Base-by-base conservation (phyloP, 192 early-diverging fungal genomes). In the Spinellus fusiger region DNA sequence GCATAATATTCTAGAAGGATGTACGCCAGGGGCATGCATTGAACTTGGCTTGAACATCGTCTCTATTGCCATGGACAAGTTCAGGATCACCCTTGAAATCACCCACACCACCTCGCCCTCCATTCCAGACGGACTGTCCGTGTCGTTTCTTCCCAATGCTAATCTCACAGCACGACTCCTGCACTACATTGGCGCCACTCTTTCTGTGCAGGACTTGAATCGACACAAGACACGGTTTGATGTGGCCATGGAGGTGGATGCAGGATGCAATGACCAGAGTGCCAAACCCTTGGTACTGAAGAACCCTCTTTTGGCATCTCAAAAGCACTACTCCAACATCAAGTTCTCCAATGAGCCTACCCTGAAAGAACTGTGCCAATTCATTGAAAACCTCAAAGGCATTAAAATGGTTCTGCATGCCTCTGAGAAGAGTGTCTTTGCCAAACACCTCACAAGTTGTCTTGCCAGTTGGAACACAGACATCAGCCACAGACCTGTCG, bases 331-430 rank as follows among this genome's bases (percentile, higher is more conserved):
- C 15, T 54, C 54, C 20, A 64, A 57, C 26, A 59, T 73, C 51
- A 52, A 63, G 28, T 69, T 79, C 34, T 75, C 81, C 5, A 67
- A 66, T 34, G 83, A 84, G 46, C 83, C 83, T 23, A 81, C 83
- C 0, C 31, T 81, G 1, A 50, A 66, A n/a, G 80, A 84, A 18
- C 53, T 84, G 9, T 49, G 56, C 3, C 54, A 56, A 5, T 81
- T 80, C 58, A 66, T 69, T 27, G 64, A 65, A 20, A 65, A 56
- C 18, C 51, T 84, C 22, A 34, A 67, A 16, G 79, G 75, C n/a
- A 26, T 79, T 26, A 75, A 65, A 46, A 73, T 79, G 7, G 54
- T 73, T 5, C 35, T 84, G 8, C 59, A 79, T 63, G 75, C 79
- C 0, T 66, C 59, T 22, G 80, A 79, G 16, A 51, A 79, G n/a